Conservation (phyloP, 2,329 filamentous ascomycete genomes). For the Xylaria sp. region DNA sequence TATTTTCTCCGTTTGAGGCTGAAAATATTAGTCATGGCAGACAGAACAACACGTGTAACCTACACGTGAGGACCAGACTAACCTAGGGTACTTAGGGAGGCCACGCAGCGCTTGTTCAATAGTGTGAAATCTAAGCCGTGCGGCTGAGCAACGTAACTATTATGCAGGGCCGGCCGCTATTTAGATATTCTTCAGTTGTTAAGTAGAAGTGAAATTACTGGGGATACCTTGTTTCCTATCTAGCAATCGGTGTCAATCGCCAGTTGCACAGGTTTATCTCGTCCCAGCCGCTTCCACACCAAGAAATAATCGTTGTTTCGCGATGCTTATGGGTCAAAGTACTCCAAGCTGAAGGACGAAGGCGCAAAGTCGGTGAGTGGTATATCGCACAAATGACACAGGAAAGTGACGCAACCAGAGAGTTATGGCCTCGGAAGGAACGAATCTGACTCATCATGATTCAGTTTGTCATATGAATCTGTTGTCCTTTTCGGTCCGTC, state of each 20-base stretch:
- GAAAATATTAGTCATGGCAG: constrained; percentile 4
- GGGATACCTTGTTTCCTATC: neutral
- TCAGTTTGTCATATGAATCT: neutral
- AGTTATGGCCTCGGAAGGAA: too few species aligned
- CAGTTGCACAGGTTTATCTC: neutral
- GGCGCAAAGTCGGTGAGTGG: constrained; percentile 14
- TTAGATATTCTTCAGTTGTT: neutral
- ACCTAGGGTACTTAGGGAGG: neutral
- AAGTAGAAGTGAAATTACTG: neutral
- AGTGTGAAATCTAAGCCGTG: neutral
- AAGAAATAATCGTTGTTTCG: neutral
- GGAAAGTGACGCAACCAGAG: too few species aligned
- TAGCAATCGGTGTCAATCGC: neutral
- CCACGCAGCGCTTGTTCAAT: constrained; percentile 1
- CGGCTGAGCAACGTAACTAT: constrained; percentile 19
- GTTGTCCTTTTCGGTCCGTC: too few species aligned
- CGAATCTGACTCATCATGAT: neutral
- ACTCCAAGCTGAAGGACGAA: constrained; percentile 12
- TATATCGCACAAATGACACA: too few species aligned
- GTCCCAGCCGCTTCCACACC: neutral
- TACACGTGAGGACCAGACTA: neutral
- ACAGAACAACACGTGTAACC: constrained; percentile 15
- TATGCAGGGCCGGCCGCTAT: neutral
- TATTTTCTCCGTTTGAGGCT: constrained; percentile 19
- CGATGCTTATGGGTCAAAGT: neutral